phyloP scores from a whole-genome alignment of 169 alveolate species.

The Cystoisospora suis region DNA sequence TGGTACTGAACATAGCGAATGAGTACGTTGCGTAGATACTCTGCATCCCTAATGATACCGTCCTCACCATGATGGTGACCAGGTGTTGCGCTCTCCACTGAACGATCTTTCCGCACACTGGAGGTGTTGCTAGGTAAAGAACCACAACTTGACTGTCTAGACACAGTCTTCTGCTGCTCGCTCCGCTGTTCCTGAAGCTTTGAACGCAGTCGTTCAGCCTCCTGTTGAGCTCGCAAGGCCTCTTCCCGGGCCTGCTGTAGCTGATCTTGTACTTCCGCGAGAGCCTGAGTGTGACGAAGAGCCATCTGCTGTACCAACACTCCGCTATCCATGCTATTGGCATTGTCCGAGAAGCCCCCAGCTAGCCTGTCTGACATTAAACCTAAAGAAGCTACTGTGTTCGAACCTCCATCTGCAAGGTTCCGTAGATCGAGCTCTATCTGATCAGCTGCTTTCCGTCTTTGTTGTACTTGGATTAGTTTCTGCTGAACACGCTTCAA shows the following conservation, averaged over 20 bases:
- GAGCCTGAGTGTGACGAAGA: neutral
- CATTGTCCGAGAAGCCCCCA: neutral
- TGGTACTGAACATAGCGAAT: constrained; percentile 13
- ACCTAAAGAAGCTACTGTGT: too few species aligned
- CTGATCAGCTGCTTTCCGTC: neutral
- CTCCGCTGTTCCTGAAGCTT: neutral
- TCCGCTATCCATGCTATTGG: neutral
- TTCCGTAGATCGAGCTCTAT: neutral
- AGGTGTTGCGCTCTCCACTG: neutral
- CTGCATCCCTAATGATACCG: constrained; percentile 4
- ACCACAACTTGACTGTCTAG: neutral
- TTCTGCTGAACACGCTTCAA: neutral
- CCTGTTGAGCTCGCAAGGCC: neutral
- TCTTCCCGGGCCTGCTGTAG: constrained; percentile 12
- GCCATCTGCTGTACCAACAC: constrained; percentile 2
- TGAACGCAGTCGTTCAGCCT: neutral
- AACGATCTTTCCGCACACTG: neutral
- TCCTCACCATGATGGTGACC: neutral
- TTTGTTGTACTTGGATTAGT: neutral
- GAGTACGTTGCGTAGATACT: constrained; percentile 5
- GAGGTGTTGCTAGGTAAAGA: too few species aligned
- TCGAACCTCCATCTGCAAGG: too few species aligned
- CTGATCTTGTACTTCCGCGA: neutral
- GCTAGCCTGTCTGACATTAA: too few species aligned
- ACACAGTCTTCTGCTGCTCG: neutral